phyloP scores from a whole-genome alignment of 306 rosid species.

The Styphnolobium japonicum region DNA sequence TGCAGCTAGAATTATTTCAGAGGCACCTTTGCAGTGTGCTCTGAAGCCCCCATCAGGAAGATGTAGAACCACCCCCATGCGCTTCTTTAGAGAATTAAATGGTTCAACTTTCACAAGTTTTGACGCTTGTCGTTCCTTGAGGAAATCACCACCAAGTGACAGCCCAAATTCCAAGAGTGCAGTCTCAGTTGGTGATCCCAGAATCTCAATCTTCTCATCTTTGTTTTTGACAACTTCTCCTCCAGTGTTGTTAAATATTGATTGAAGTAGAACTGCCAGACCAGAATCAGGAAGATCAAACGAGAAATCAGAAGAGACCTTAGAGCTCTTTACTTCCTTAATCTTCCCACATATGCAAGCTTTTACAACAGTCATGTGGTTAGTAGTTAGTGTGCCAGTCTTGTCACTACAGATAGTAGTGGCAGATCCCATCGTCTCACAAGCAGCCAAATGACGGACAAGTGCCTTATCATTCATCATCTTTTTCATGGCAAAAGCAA shows the following conservation, averaged over 20 bases:
- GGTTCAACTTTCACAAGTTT: conserved; percentile 87
- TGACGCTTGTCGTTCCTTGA: conserved; percentile 47
- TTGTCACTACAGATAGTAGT: conserved; percentile 97
- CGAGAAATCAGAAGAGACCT: conserved; percentile 43
- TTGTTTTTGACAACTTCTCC: conserved; percentile 85
- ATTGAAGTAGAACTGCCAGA: conserved; percentile 66
- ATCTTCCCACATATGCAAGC: conserved; percentile 72
- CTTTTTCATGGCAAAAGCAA: conserved; percentile 98
- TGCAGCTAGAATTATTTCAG: conserved; percentile 80
- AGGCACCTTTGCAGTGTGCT: conserved; percentile 89
- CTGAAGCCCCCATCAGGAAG: conserved; percentile 72
- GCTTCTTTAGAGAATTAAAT: conserved; percentile 83
- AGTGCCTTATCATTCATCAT: conserved; percentile 99
- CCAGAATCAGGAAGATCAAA: conserved; percentile 68
- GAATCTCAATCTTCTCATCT: conserved; percentile 64
- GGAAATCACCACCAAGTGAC: conserved; percentile 77
- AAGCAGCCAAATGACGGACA: conserved; percentile 94
- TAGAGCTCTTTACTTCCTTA: conserved; percentile 55
- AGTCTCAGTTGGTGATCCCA: conserved; percentile 93
- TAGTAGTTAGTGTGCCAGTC: conserved; percentile 95
- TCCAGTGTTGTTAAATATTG: conserved; percentile 90
- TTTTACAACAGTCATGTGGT: conserved; percentile 95
- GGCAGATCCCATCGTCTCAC: conserved; percentile 99
- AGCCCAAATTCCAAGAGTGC: conserved; percentile 86
- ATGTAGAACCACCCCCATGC: conserved; percentile 80